Evolutionary conservation across 164 flowering plant species (phyloP), one percentile per base, ranked within the genome.

Genomic region (Piper betle): DNA sequence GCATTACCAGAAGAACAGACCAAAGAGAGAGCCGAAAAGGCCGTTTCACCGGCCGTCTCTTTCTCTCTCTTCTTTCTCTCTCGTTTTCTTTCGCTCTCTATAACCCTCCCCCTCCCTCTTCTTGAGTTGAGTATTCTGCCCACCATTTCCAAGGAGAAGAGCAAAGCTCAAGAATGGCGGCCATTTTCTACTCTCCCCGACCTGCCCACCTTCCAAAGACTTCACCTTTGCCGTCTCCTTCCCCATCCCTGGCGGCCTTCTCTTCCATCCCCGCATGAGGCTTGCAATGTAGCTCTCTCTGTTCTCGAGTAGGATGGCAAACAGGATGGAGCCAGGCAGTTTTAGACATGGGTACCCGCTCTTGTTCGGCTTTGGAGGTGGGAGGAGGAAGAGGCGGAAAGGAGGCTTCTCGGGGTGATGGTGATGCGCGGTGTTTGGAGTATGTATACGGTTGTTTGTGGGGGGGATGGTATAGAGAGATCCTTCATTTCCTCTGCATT

Each of bases 251-350:
- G 55, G 15, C 19, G 55, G 19, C 55, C 5, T 53, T 53, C 19
- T 4, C 55, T 53, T 53, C 55, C 55, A 5, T 53, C 2, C 11
- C 55, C 55, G 19, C 17, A 6, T 53, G 55, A 53, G 19, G 19
- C 55, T n/a, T 16, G 55, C 55, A 53, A 53, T 53, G 55, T 53
- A 53, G 55, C n/a, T n/a, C 68, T 71, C 64, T 57, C n/a, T n/a
- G n/a, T n/a, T n/a, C n/a, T n/a, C n/a, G n/a, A n/a, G n/a, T 67
- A 63, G 57, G 70, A 75, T 67, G 88, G 86, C 88, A 84, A 71
- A 82, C 86, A 84, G 86, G 84, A 75, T 79, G 82, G 79, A 84
- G 88, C 88, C 88, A 82, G 86, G 86, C 86, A 81, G 69, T 38
- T 9, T 40, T 65, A 59, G 62, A 53, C 59, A 43, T 43, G 50